Conservation (phyloP, 495 filamentous ascomycete genomes). For the Podospora sp. region DNA sequence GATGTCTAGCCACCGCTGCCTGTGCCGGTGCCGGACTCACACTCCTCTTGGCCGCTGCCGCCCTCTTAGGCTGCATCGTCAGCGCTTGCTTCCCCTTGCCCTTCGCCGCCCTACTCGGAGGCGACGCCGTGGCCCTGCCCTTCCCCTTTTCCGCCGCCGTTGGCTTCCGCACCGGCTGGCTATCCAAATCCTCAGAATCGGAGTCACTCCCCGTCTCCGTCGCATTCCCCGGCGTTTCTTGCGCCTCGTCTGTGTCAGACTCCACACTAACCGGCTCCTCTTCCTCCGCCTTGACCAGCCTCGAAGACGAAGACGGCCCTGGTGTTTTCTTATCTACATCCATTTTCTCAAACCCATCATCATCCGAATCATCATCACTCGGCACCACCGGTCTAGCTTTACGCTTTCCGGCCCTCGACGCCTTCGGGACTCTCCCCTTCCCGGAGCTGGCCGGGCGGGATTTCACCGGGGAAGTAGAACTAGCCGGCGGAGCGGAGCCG, state of each 20-base stretch:
- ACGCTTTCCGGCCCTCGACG: conserved; percentile 52
- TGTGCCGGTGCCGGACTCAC: background rate
- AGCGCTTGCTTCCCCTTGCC: conserved; percentile 22
- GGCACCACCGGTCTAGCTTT: conserved; percentile 44
- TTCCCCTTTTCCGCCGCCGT: background rate
- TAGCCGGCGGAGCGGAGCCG: conserved; percentile 1
- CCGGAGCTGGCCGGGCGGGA: background rate
- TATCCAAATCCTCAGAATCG: conserved; percentile 41
- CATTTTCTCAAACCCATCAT: conserved; percentile 63
- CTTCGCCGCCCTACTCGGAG: background rate
- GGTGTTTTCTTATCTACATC: conserved; percentile 49
- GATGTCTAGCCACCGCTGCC: background rate
- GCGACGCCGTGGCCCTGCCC: background rate
- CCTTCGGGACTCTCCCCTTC: background rate
- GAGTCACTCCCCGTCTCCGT: conserved; percentile 49
- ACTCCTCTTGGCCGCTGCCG: background rate
- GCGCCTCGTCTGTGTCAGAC: conserved; percentile 2
- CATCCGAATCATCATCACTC: conserved; percentile 53
- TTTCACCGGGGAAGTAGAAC: too few species aligned
- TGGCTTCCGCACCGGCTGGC: background rate
- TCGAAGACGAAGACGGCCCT: background rate
- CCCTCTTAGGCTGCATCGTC: conserved; percentile 2
- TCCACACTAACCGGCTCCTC: conserved; percentile 13
- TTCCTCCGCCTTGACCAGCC: conserved; percentile 20
- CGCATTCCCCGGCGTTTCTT: conserved; percentile 40